These are phyloP conservation scores for Ascocoryne sarcoides DNA, from an alignment of 2,329 filamentous ascomycete species.

Conservation along the genomic window DNA sequence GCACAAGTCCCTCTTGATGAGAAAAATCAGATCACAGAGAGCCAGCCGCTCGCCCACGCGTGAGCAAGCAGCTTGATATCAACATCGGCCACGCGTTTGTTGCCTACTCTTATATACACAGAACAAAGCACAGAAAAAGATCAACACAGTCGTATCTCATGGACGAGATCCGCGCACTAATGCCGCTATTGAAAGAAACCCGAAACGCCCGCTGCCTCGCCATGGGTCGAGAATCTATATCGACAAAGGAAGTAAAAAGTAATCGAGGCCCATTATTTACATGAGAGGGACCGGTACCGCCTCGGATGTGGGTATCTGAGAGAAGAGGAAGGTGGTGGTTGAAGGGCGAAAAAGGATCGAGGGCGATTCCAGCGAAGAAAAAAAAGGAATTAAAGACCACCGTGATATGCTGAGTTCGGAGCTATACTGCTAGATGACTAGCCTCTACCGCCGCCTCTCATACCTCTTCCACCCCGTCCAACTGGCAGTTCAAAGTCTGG, in stretches of 20 bases:
- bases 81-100: too few relatives aligned
- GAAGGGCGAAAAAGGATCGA: slow-evolving; percentile 14
- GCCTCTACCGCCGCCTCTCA: slow-evolving; percentile 13
- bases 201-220: too few relatives aligned
- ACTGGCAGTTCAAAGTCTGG: slow-evolving; percentile 74
- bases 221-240: slow-evolving; percentile 15
- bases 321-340: slow-evolving; percentile 6
- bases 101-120: too few relatives aligned
- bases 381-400: slow-evolving; percentile 14
- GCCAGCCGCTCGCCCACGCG: too few relatives aligned
- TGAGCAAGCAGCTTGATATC: too few relatives aligned
- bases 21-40: too few relatives aligned
- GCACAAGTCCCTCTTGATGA: too few relatives aligned
- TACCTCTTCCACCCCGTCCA: slow-evolving; percentile 16
- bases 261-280: slow-evolving; percentile 19
- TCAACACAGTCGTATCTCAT: too few relatives aligned
- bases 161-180: too few relatives aligned
- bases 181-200: too few relatives aligned
- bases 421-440: slow-evolving; percentile 35
- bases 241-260: slow-evolving; percentile 13
- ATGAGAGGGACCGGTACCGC: slow-evolving; percentile 1
- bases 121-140: too few relatives aligned
- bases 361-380: background rate
- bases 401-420: slow-evolving; percentile 46
- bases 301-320: slow-evolving; percentile 12